These are phyloP conservation scores for Leishmania amazonensis DNA, from an alignment of 208 protist species.

Conservation along the genomic window DNA sequence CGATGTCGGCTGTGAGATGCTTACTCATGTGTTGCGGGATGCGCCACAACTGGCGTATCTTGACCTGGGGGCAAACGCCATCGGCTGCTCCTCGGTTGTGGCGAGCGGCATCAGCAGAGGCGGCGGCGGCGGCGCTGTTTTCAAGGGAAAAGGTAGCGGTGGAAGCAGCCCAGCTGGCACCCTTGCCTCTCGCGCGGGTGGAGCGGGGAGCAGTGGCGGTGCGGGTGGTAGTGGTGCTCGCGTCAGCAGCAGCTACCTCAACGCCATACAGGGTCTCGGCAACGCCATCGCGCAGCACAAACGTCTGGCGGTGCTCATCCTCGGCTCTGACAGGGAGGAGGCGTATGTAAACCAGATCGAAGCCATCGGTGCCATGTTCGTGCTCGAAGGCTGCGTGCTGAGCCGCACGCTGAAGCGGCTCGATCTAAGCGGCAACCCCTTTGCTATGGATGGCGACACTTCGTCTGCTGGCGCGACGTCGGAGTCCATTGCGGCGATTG, in stretches of 20 bases:
- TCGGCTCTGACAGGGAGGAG: conserved; percentile 64
- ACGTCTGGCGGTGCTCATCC: conserved; percentile 69
- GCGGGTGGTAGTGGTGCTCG: background rate
- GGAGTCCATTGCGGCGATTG: background rate
- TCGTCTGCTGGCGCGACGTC: background rate
- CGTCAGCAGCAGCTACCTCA: conserved; percentile 26
- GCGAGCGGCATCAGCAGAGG: background rate
- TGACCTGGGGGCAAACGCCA: conserved; percentile 85
- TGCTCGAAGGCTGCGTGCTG: conserved; percentile 77
- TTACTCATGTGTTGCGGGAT: conserved; percentile 75
- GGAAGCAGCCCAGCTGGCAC: background rate
- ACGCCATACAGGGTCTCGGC: conserved; percentile 66
- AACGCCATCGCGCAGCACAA: conserved; percentile 69
- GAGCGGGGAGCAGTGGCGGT: background rate
- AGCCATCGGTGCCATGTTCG: conserved; percentile 43
- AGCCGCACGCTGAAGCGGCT: conserved; percentile 72
- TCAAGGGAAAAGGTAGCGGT: background rate
- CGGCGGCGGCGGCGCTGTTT: background rate
- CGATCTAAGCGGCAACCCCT: conserved; percentile 71
- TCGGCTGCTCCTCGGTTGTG: conserved; percentile 33
- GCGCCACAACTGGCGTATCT: conserved; percentile 70
- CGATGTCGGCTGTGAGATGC: conserved; percentile 81
- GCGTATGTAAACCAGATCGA: conserved; percentile 83
- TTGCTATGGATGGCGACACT: conserved; percentile 26
- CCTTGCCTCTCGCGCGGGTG: background rate